phyloP scores from a whole-genome alignment of 768 basidiomycete species.

The Pleurotus giganteus region DNA sequence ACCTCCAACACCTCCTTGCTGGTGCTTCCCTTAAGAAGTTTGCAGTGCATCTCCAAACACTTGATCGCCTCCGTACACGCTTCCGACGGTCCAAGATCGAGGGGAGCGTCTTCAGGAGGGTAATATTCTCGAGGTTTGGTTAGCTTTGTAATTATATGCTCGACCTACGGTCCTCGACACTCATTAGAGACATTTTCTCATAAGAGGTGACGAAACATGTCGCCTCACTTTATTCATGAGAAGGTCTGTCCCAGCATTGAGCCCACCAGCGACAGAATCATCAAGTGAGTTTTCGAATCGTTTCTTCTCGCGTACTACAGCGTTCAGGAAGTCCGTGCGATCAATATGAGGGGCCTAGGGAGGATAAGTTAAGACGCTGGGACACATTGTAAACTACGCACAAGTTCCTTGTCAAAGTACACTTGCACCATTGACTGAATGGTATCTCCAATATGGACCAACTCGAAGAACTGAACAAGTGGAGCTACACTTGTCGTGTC shows the following conservation, averaged over 20 bases:
- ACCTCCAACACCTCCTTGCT: constrained; percentile 96
- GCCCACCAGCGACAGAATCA: constrained; percentile 87
- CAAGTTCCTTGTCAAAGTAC: constrained; percentile 96
- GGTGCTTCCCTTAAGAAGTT: constrained; percentile 87
- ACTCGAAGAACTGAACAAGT: constrained; percentile 93
- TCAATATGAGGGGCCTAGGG: constrained; percentile 82
- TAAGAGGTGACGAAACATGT: background rate
- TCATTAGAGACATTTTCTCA: too few species aligned
- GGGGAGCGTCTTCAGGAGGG: constrained; percentile 72
- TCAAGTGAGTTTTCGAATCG: constrained; percentile 90
- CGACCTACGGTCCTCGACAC: constrained; percentile 77
- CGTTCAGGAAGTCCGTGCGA: constrained; percentile 89
- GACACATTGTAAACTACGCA: constrained; percentile 22
- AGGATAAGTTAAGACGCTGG: background rate
- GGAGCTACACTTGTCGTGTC: constrained; percentile 86
- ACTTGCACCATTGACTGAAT: constrained; percentile 98
- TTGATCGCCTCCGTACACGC: constrained; percentile 89
- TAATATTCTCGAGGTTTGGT: constrained; percentile 90
- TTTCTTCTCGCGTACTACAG: constrained; percentile 95
- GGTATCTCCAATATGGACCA: constrained; percentile 95
- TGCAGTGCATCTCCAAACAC: constrained; percentile 89
- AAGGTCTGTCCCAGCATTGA: constrained; percentile 95
- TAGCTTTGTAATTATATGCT: constrained; percentile 83
- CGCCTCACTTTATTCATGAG: constrained; percentile 83
- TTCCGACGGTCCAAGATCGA: constrained; percentile 83